Base-by-base conservation (phyloP, 805 yeast genomes). In the Yarrowia bubula region DNA sequence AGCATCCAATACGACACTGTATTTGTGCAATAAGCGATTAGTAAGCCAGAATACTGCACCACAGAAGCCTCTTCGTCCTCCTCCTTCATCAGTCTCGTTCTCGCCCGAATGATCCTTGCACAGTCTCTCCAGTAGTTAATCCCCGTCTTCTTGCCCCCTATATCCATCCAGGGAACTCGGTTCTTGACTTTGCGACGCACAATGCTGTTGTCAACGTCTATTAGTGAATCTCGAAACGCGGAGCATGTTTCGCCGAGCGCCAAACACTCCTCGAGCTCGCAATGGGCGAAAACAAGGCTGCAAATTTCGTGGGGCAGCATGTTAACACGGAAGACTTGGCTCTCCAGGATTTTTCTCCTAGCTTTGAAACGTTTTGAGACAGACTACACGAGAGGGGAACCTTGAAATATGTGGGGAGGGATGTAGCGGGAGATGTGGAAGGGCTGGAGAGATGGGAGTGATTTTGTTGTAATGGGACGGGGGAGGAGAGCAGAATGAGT, bases 271-370 rank as follows among this genome's bases (percentile, higher is more conserved):
- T 48, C 55, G 17, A 48, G 41, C 8, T 8, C 55, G 18, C 41
- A 48, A 17, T 48, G 55, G 4, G 55, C 8, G 15, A 48, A 48
- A 8, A 48, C 10, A 9, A 48, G 41, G 13, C 55, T 48, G 55
- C 55, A 48, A 48, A 48, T 48, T 48, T 48, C 55, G 55, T 48
- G 55, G 13, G 55, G 55, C 9, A 48, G 17, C 55, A 48, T 48
- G 53, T 48, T 11, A 39, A 48, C 32, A 35, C 1, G 17, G 17
- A 35, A 33, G 35, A 17, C 3, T n/a, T 17, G 18, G 41, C 41
- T 14, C 39, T 8, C 22, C 55, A 18, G 41, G 7, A 17, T 35
- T 33, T 35, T 35, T 17, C 13, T 17, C n/a, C 31, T 33, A 5
- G 28, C 55, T 18, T 9, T 11, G 17, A 33, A 32, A 35, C n/a